Percentiles rank a stretch among this genome's conserved stretches.
Conservation (phyloP, 2,329 filamentous ascomycete genomes). For the Apiospora hydei region DNA sequence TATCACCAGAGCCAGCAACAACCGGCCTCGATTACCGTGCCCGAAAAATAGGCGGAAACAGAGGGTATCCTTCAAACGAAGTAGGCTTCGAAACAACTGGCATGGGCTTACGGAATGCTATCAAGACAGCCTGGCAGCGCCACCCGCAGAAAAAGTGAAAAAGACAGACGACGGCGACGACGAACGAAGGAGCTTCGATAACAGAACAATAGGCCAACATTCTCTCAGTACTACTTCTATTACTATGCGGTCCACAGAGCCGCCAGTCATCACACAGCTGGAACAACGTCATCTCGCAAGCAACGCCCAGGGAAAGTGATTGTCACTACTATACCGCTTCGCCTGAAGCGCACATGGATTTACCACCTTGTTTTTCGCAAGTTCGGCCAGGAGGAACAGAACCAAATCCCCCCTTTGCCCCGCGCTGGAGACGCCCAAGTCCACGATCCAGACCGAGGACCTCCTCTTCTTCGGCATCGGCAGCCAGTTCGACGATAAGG, state of each 20-base stretch:
- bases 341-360: not conserved
- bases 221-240: no score
- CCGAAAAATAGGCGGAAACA: not conserved
- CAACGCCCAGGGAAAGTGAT: not conserved
- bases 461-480: conserved; percentile 3
- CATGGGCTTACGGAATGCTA: no score
- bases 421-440: conserved; percentile 5
- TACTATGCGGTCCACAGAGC: not conserved
- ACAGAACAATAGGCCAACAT: not conserved
- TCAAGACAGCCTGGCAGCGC: not conserved
- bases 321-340: not conserved
- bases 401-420: not conserved
- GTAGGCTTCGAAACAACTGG: not conserved
- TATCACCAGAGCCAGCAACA: not conserved
- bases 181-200: not conserved
- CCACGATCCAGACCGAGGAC: conserved; percentile 12
- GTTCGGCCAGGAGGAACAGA: not conserved
- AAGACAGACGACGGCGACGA: not conserved
- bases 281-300: not conserved
- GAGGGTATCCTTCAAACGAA: not conserved
- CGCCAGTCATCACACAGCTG: not conserved
- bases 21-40: not conserved
- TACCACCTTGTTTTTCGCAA: not conserved
- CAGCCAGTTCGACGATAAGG: not conserved
- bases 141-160: not conserved